phyloP scores from a whole-genome alignment of 129 eudicot genomes.

The Flaveria robusta region DNA sequence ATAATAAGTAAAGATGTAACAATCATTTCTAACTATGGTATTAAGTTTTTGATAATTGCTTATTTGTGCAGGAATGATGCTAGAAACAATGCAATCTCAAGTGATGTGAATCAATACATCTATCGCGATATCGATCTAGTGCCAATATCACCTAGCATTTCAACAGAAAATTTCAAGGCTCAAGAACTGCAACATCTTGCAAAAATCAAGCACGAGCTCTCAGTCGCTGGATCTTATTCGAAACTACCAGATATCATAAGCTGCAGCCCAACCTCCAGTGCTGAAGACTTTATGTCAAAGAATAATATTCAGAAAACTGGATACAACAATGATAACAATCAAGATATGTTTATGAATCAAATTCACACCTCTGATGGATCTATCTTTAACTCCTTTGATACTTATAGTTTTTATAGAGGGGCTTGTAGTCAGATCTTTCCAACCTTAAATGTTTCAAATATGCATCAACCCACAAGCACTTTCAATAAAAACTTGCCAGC shows the following conservation, averaged over 20 bases:
- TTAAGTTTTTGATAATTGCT: not conserved
- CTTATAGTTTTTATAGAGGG: slow-evolving; percentile 26
- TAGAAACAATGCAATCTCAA: slow-evolving; percentile 4
- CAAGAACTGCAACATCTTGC: slow-evolving; percentile 36
- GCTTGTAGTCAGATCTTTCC: slow-evolving; percentile 62
- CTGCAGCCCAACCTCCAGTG: slow-evolving; percentile 40
- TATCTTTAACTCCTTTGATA: slow-evolving; percentile 13
- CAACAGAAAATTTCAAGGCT: slow-evolving; percentile 13
- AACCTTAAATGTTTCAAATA: slow-evolving; percentile 50
- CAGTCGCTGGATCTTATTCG: slow-evolving; percentile 26
- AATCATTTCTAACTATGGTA: not conserved
- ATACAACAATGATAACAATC: slow-evolving; percentile 25
- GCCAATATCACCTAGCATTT: slow-evolving; percentile 34
- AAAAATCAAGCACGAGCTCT: slow-evolving; percentile 44
- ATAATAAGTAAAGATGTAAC: not conserved
- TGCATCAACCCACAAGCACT: slow-evolving; percentile 38
- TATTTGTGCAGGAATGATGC: slow-evolving; percentile 16
- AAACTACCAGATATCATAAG: slow-evolving; percentile 43
- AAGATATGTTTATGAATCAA: slow-evolving; percentile 35
- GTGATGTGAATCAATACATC: slow-evolving; percentile 17
- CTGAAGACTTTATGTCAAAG: slow-evolving; percentile 35
- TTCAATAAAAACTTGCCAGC: slow-evolving; percentile 60
- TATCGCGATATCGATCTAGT: slow-evolving; percentile 12
- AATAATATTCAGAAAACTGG: slow-evolving; percentile 5
- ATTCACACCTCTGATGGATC: slow-evolving; percentile 22